Percentiles rank a stretch among this genome's conserved stretches.
Conservation (phyloP, 805 yeast genomes). For the Pichia nakasei region DNA sequence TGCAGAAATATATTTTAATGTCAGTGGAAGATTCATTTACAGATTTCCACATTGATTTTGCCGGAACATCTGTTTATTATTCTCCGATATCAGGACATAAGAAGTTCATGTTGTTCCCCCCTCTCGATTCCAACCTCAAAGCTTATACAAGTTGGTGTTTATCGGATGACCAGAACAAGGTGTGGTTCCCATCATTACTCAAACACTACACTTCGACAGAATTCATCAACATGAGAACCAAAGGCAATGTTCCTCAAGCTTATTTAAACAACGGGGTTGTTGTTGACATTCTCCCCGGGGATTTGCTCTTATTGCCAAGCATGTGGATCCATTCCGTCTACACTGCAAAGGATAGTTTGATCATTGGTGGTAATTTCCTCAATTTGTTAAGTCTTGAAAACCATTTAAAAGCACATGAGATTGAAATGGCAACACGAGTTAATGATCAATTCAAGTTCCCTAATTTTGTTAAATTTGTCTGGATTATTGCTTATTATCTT, state of each 20-base stretch:
- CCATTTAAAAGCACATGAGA: slow-evolving; percentile 51
- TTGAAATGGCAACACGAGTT: slow-evolving; percentile 64
- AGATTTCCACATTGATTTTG: slow-evolving; percentile 87
- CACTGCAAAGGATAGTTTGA: slow-evolving; percentile 72
- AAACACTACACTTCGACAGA: slow-evolving; percentile 14
- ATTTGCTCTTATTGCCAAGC: slow-evolving; percentile 73
- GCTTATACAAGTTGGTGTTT: slow-evolving; percentile 68
- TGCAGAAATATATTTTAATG: slow-evolving; percentile 76
- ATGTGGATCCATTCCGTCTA: slow-evolving; percentile 92
- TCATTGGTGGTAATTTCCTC: slow-evolving; percentile 82
- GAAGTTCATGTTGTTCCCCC: slow-evolving; percentile 71
- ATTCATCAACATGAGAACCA: not conserved
- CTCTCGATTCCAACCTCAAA: slow-evolving; percentile 52
- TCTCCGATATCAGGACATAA: slow-evolving; percentile 71
- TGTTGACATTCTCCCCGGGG: slow-evolving; percentile 43
- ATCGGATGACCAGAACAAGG: slow-evolving; percentile 48
- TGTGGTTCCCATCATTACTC: slow-evolving; percentile 54
- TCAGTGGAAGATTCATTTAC: slow-evolving; percentile 74
- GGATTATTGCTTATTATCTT: slow-evolving; percentile 50
- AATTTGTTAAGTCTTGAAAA: slow-evolving; percentile 53
- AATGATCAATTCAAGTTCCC: slow-evolving; percentile 76
- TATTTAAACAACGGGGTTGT: slow-evolving; percentile 30
- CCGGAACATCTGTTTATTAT: slow-evolving; percentile 88
- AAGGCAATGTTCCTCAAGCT: slow-evolving; percentile 14
- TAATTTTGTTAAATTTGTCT: slow-evolving; percentile 56